Evolutionary conservation across 2,329 filamentous ascomycete species (phyloP), one percentile per base, ranked within the genome.

Genomic region (Hymenoscyphus occultus): DNA sequence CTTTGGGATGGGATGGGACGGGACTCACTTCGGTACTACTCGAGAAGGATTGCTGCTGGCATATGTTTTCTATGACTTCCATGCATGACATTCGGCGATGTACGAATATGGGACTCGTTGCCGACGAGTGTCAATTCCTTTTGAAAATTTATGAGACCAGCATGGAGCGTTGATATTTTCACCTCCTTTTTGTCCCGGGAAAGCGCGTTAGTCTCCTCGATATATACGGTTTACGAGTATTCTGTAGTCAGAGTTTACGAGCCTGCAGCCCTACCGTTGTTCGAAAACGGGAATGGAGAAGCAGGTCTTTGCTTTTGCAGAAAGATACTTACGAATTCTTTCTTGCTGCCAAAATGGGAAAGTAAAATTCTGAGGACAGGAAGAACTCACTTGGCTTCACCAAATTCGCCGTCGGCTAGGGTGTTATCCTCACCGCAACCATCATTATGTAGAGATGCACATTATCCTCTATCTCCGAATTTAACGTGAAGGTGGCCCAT

Each of bases 211-310:
- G 6, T 16, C 16, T 57, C 28, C 31, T 57, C 4, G 28, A 57
- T 57, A 16, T 57, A 14, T 31, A 32, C 35, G 5, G 35, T 35
- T 6, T 57, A 14, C 28, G 32, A 10, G 12, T 13, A 57, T 12
- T 22, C 9, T 16, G 16, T 57, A 13, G 54, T 39, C 54, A 57
- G 54, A 57, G 54, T 35, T 57, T 57, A 57, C 54, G 54, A 57
- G 54, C 28, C 54, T 57, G 54, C 32, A 57, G 16, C 28, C 32
- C 32, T 57, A 57, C 32, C 16, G 54, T 57, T 31, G 16, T 57
- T 28, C 16, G 28, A 12, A 16, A 35, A 57, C 28, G 28, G 9
- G 45, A 51, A 51, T 51, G 4, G 5, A 22, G 22, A 32, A 35
- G 28, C 31, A n/a, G 28, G 22, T 14, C 6, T 12, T 56, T 5